phyloP scores from a whole-genome alignment of 2,329 filamentous ascomycete genomes.

The Talaromyces sp. region DNA sequence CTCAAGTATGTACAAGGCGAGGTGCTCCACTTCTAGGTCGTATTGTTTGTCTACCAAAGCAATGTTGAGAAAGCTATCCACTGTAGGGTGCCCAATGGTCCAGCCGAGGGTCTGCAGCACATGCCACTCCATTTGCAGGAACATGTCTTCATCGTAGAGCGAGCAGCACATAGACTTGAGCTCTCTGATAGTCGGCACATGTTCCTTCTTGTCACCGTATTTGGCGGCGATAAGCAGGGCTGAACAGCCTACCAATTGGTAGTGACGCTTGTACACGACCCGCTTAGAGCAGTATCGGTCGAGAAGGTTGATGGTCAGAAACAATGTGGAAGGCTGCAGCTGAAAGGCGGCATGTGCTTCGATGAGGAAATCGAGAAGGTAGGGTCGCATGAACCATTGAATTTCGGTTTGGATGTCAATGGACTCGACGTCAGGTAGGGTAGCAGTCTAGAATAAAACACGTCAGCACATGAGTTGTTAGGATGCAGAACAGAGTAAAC shows the following conservation, averaged over 20 bases:
- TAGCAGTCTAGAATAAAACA: constrained; percentile 58
- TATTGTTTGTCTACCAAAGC: constrained; percentile 70
- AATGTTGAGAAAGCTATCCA: constrained; percentile 87
- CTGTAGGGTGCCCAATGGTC: constrained; percentile 91
- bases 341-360: constrained; percentile 95
- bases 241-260: constrained; percentile 94
- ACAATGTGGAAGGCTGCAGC: constrained; percentile 88
- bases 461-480: background rate
- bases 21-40: constrained; percentile 85
- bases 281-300: constrained; percentile 97
- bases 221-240: constrained; percentile 95
- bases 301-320: constrained; percentile 92
- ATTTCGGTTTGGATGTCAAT: constrained; percentile 99
- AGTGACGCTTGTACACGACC: constrained; percentile 98
- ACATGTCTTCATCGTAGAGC: constrained; percentile 98
- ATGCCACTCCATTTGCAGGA: constrained; percentile 99
- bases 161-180: constrained; percentile 99
- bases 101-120: constrained; percentile 95
- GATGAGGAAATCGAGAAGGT: constrained; percentile 95
- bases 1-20: constrained; percentile 91
- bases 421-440: constrained; percentile 89
- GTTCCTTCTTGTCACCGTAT: constrained; percentile 97
- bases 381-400: constrained; percentile 99
- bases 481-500: constrained; percentile 16
- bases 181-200: constrained; percentile 94